Evolutionary conservation across 2,329 filamentous ascomycete genomes (phyloP).

Genomic region (Exophiala mesophila): DNA sequence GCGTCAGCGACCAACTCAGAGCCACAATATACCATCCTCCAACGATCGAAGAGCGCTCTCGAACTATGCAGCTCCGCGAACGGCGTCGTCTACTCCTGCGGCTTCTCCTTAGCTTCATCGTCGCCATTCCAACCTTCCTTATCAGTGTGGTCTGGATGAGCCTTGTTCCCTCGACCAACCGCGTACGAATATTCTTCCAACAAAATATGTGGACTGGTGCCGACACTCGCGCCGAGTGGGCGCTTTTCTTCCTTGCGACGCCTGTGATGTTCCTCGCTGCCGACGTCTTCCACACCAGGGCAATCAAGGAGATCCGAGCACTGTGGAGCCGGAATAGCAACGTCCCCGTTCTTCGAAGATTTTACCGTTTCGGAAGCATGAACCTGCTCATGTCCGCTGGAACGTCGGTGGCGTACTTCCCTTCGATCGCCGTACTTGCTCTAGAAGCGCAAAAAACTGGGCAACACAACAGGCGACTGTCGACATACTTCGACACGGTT

Average conservation of each 20-base stretch:
- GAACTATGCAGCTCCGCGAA: conserved; percentile 64
- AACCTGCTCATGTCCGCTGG: conserved; percentile 86
- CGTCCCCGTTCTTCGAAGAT: conserved; percentile 67
- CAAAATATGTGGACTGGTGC: conserved; percentile 61
- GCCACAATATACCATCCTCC: conserved; percentile 73
- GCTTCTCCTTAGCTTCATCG: conserved; percentile 60
- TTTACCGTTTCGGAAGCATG: conserved; percentile 92
- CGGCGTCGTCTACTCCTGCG: conserved; percentile 63
- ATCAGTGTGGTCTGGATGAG: conserved; percentile 89
- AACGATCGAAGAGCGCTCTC: conserved; percentile 74
- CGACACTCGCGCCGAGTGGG: conserved; percentile 69
- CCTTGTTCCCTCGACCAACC: conserved; percentile 58
- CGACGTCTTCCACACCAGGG: conserved; percentile 73
- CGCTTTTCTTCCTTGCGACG: conserved; percentile 72
- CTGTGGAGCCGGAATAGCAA: conserved; percentile 75
- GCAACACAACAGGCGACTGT: background rate
- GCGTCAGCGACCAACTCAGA: conserved; percentile 59
- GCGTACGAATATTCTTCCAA: conserved; percentile 61
- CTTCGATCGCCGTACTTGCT: conserved; percentile 72
- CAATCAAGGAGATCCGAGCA: conserved; percentile 69
- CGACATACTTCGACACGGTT: conserved; percentile 77
- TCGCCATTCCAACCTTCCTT: conserved; percentile 75
- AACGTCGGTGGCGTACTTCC: conserved; percentile 79
- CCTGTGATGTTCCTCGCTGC: conserved; percentile 82
- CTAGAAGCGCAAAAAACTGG: conserved; percentile 37